phyloP scores from a whole-genome alignment of 139 green algal species.

The Dunaliella primolecta region DNA sequence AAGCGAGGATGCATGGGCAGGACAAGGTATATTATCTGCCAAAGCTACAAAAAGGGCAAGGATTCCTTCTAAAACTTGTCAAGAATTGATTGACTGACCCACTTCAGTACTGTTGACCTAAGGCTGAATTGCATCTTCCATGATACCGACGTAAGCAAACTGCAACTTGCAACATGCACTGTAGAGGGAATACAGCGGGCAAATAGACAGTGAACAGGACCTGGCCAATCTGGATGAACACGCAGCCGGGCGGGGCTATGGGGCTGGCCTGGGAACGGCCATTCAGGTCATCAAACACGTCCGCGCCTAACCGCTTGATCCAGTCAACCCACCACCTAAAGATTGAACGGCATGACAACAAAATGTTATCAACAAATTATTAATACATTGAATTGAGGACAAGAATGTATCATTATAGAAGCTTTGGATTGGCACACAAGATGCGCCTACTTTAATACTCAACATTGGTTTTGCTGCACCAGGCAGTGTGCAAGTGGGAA shows the following conservation, averaged over 20 bases:
- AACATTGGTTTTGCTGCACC: too few relatives aligned
- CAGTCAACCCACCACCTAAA: conserved; percentile 19
- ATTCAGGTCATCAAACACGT: conserved; percentile 11
- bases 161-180: not conserved
- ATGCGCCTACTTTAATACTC: too few relatives aligned
- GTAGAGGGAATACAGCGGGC: not conserved
- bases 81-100: not conserved
- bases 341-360: too few relatives aligned
- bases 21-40: not conserved
- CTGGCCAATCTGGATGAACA: conserved; percentile 16
- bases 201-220: not conserved
- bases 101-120: not conserved
- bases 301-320: conserved; percentile 15
- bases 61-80: not conserved
- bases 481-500: too few relatives aligned
- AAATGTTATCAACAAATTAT: too few relatives aligned
- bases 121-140: not conserved
- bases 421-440: too few relatives aligned
- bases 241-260: not conserved
- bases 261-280: too few relatives aligned
- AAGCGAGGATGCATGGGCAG: not conserved
- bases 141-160: not conserved
- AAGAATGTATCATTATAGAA: too few relatives aligned
- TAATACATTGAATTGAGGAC: too few relatives aligned
- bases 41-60: not conserved